These are phyloP conservation scores for Ramaria sp. DNA, from an alignment of 768 basidiomycete species.

Conservation along the genomic window DNA sequence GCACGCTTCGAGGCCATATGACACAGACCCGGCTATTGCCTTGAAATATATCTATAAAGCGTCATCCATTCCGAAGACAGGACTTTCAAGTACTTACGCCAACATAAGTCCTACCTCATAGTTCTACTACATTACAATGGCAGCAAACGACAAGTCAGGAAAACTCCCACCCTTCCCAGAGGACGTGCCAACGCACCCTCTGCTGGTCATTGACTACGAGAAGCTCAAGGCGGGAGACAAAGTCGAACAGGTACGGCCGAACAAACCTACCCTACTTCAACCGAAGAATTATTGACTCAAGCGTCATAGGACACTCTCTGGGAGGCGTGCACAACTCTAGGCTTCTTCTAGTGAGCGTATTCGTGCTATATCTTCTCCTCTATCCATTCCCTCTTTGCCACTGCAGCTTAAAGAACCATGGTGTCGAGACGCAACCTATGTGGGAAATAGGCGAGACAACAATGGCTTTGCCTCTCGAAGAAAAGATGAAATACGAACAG, in stretches of 20 bases:
- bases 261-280: background rate
- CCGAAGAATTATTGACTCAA: background rate
- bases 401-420: constrained; percentile 33
- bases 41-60: no score
- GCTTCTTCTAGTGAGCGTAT: constrained; percentile 40
- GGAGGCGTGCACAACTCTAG: constrained; percentile 35
- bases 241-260: constrained; percentile 18
- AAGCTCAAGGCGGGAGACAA: constrained; percentile 25
- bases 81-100: no score
- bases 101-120: no score
- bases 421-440: constrained; percentile 26
- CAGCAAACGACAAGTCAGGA: background rate
- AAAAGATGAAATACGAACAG: constrained; percentile 33
- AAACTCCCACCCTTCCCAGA: constrained; percentile 27
- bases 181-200: constrained; percentile 31
- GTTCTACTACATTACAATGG: background rate
- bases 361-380: background rate
- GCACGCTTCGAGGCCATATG: no score
- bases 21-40: no score
- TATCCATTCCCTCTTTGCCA: background rate
- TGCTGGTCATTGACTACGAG: constrained; percentile 35
- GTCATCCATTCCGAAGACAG: no score
- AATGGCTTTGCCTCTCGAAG: constrained; percentile 29
- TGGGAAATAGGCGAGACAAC: constrained; percentile 32
- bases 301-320: constrained; percentile 25